Conservation (phyloP, 192 early-diverging fungal species). For the Podila verticillata region DNA sequence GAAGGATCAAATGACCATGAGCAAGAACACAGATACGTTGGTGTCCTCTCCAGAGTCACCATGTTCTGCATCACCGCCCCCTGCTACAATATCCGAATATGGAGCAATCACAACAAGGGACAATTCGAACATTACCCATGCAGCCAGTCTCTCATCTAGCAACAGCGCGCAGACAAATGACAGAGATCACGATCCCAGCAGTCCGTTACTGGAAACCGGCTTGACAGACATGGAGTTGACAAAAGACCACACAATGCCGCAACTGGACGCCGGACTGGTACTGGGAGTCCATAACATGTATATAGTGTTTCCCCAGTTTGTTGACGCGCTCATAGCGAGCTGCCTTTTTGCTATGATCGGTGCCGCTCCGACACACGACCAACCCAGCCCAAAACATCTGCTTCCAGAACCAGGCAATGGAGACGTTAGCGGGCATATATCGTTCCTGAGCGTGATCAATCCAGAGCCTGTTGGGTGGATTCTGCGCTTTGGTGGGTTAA, state of each 20-base stretch:
- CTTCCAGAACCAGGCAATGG: constrained; percentile 22
- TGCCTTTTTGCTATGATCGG: constrained; percentile 70
- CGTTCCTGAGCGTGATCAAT: background rate
- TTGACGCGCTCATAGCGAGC: constrained; percentile 78
- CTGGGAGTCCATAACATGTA: constrained; percentile 97
- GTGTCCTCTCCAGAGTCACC: too few species aligned
- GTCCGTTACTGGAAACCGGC: too few species aligned
- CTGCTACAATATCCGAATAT: too few species aligned
- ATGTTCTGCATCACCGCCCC: too few species aligned
- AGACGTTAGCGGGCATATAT: constrained; percentile 1
- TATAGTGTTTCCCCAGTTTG: constrained; percentile 93
- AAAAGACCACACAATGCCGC: background rate
- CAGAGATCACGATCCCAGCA: background rate
- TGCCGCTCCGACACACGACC: constrained; percentile 15
- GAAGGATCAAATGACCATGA: constrained; percentile 34
- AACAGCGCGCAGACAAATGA: background rate
- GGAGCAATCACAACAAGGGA: too few species aligned
- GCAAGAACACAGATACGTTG: background rate
- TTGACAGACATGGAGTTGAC: too few species aligned
- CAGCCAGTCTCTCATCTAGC: background rate
- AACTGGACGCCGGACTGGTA: constrained; percentile 71
- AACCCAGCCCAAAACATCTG: constrained; percentile 43
- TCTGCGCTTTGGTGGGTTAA: constrained; percentile 75
- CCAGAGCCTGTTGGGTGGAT: constrained; percentile 71
- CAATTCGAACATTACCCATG: background rate